These are phyloP conservation scores for Medicago ruthenica DNA, from an alignment of 306 rosid species.

Conservation along the genomic window DNA sequence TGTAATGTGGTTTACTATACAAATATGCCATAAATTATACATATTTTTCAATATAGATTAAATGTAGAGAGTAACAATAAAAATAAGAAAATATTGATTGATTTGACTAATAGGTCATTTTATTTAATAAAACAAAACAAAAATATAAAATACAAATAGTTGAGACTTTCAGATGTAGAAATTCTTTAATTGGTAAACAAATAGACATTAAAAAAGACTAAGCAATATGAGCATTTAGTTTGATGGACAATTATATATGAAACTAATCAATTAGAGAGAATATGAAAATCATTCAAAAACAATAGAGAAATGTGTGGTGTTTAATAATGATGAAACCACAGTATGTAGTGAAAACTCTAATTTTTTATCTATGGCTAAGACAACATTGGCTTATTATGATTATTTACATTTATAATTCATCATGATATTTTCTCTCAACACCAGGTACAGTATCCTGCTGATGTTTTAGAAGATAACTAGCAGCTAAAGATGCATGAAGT, in stretches of 20 bases:
- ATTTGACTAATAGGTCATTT: no score
- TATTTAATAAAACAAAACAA: no score
- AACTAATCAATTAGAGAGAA: background rate
- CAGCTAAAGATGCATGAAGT: slow-evolving; percentile 85
- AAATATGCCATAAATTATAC: background rate
- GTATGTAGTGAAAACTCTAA: background rate
- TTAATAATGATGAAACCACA: background rate
- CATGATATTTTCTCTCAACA: slow-evolving; percentile 46
- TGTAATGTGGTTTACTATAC: background rate
- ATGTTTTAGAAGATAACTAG: slow-evolving; percentile 59
- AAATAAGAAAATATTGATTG: no score
- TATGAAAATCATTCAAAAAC: background rate
- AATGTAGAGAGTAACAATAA: no score
- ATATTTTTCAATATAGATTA: no score
- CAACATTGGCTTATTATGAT: no score
- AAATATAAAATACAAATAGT: no score
- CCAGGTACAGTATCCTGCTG: slow-evolving; percentile 31
- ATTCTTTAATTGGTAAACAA: background rate
- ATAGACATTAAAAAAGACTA: background rate
- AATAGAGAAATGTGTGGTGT: background rate
- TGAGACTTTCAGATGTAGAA: no score
- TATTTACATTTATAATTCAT: slow-evolving; percentile 56
- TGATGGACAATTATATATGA: background rate
- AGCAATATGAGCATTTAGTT: slow-evolving; percentile 5
- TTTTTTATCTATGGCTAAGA: background rate